phyloP scores from a whole-genome alignment of 305 asterid genomes.

The Petunia hybrid region DNA sequence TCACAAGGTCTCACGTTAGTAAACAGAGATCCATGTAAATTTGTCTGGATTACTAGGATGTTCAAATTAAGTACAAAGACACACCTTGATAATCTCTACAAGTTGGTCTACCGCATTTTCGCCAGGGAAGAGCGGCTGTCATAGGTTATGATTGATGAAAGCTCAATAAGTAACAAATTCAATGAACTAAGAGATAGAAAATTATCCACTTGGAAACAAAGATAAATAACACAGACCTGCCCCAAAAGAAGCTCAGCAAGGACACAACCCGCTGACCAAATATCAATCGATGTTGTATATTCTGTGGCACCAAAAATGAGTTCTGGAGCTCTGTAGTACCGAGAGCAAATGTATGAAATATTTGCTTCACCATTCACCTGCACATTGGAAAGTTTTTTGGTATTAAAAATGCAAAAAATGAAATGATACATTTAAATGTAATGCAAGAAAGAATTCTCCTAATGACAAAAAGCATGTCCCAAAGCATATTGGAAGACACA shows the following conservation, averaged over 20 bases:
- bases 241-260: slow-evolving; percentile 97
- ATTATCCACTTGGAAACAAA: slow-evolving; percentile 26
- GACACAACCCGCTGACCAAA: slow-evolving; percentile 97
- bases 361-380: slow-evolving; percentile 94
- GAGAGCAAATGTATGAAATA: slow-evolving; percentile 93
- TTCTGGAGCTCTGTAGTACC: slow-evolving; percentile 96
- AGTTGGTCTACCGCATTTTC: slow-evolving; percentile 99
- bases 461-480: neutral
- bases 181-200: slow-evolving; percentile 1
- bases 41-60: slow-evolving; percentile 22
- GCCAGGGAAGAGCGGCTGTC: slow-evolving; percentile 97
- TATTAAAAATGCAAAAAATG: slow-evolving; percentile 23
- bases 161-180: slow-evolving; percentile 19
- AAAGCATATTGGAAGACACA: neutral
- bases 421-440: slow-evolving; percentile 22
- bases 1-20: slow-evolving; percentile 38
- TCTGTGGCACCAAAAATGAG: slow-evolving; percentile 95
- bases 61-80: slow-evolving; percentile 29
- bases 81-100: slow-evolving; percentile 96
- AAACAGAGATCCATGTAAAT: slow-evolving; percentile 29
- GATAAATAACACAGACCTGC: slow-evolving; percentile 60
- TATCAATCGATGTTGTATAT: slow-evolving; percentile 83
- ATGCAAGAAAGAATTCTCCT: neutral
- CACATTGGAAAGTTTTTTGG: slow-evolving; percentile 29
- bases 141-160: slow-evolving; percentile 27